These are phyloP conservation scores for Pneumocystis wakefieldiae DNA, from an alignment of 1,139 yeast genomes.

Conservation along the genomic window DNA sequence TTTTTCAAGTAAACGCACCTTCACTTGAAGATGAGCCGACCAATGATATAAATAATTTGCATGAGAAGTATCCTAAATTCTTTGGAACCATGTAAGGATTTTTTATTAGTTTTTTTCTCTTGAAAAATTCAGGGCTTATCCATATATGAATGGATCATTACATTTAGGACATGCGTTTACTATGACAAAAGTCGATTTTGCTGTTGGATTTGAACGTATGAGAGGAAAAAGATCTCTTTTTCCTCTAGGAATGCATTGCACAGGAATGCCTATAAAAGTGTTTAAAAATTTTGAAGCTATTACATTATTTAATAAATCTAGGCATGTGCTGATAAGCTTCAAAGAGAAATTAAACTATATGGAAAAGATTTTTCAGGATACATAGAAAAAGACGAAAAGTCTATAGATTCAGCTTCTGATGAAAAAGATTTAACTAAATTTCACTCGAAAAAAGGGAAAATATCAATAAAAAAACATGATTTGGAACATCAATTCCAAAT, in stretches of 20 bases:
- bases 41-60: conserved; percentile 37
- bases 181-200: conserved; percentile 84
- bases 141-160: conserved; percentile 96
- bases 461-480: conserved; percentile 82
- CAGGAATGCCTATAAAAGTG: conserved; percentile 88
- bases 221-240: conserved; percentile 81
- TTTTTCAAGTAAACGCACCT: conserved; percentile 83
- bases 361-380: conserved; percentile 53
- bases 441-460: conserved; percentile 82
- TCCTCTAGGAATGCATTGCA: conserved; percentile 97
- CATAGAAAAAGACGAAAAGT: conserved; percentile 15
- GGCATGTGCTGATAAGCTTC: conserved; percentile 90
- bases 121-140: conserved; percentile 45
- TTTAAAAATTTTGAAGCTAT: conserved; percentile 16
- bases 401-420: conserved; percentile 26
- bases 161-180: conserved; percentile 98
- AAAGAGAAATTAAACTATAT: conserved; percentile 80
- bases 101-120: neutral
- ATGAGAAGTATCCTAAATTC: conserved; percentile 67
- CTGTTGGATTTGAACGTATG: conserved; percentile 90
- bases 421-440: conserved; percentile 72
- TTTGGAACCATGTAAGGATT: conserved; percentile 55
- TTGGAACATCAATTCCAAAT: conserved; percentile 92
- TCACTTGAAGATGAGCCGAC: conserved; percentile 28
- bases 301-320: neutral